Evolutionary conservation across 140 eudicot species (phyloP).

Genomic region (Anethum foeniculum): DNA sequence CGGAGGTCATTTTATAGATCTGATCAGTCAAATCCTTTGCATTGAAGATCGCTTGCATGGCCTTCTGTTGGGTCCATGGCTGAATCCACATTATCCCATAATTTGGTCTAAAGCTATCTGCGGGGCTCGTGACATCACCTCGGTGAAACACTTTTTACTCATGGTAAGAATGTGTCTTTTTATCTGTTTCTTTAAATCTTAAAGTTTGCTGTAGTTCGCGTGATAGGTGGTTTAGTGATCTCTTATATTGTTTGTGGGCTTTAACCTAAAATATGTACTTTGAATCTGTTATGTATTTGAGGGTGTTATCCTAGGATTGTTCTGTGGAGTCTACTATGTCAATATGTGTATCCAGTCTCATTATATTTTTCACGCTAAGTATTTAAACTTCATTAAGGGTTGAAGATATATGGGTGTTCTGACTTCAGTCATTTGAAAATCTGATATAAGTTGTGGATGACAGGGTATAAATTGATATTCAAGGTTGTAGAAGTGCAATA

Average conservation of each 20-base stretch:
- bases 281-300: not conserved
- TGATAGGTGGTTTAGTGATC: not conserved
- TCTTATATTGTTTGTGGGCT: not conserved
- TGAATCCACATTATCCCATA: conserved; percentile 48
- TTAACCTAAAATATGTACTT: not conserved
- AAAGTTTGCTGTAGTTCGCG: not conserved
- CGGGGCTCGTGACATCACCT: conserved; percentile 33
- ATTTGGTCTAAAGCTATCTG: conserved; percentile 49
- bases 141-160: conserved; percentile 50
- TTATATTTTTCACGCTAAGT: not conserved
- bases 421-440: not conserved
- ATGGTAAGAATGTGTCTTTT: conserved; percentile 34
- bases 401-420: not conserved
- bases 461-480: not conserved
- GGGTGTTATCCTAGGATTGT: not conserved
- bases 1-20: conserved; percentile 56
- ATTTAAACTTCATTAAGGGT: not conserved
- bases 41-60: conserved; percentile 86
- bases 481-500: not conserved
- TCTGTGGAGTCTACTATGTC: not conserved
- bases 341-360: not conserved
- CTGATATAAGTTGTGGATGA: not conserved
- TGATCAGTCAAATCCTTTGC: conserved; percentile 59
- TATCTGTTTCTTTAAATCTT: not conserved
- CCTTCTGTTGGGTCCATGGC: conserved; percentile 90